These are phyloP conservation scores for Huiozyma naganishii DNA, from an alignment of 805 yeast species.

Conservation along the genomic window DNA sequence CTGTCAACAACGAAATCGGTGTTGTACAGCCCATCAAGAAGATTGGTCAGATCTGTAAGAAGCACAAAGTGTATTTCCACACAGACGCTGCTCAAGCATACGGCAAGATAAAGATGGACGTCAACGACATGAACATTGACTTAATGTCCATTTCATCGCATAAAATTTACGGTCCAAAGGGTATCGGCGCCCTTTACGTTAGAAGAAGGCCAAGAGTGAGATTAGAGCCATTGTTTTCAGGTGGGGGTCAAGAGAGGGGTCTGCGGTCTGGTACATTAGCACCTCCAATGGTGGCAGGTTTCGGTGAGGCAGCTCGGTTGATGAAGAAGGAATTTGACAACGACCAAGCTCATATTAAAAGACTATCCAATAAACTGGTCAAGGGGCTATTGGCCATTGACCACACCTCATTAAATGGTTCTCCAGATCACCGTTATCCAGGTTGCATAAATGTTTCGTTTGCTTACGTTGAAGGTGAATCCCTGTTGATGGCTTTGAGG, in stretches of 20 bases:
- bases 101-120: constrained; percentile 89
- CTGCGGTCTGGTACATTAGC: constrained; percentile 93
- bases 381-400: constrained; percentile 69
- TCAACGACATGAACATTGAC: constrained; percentile 87
- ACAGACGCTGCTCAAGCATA: constrained; percentile 96
- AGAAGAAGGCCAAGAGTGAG: constrained; percentile 98
- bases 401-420: constrained; percentile 86
- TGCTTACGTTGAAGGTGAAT: constrained; percentile 97
- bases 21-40: constrained; percentile 93
- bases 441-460: constrained; percentile 96
- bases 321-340: constrained; percentile 62
- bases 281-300: constrained; percentile 91
- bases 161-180: constrained; percentile 96
- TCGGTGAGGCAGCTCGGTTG: constrained; percentile 93
- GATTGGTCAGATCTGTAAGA: constrained; percentile 79
- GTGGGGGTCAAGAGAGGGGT: constrained; percentile 99
- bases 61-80: constrained; percentile 88
- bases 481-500: constrained; percentile 91
- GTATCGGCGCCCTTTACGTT: constrained; percentile 89
- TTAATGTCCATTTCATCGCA: constrained; percentile 89
- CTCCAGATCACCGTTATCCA: constrained; percentile 58
- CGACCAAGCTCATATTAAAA: constrained; percentile 60
- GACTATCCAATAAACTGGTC: constrained; percentile 62
- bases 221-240: constrained; percentile 86
- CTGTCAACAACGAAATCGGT: constrained; percentile 96